Evolutionary conservation across 768 basidiomycete genomes (phyloP).

Genomic region (Lactarius psammicola): DNA sequence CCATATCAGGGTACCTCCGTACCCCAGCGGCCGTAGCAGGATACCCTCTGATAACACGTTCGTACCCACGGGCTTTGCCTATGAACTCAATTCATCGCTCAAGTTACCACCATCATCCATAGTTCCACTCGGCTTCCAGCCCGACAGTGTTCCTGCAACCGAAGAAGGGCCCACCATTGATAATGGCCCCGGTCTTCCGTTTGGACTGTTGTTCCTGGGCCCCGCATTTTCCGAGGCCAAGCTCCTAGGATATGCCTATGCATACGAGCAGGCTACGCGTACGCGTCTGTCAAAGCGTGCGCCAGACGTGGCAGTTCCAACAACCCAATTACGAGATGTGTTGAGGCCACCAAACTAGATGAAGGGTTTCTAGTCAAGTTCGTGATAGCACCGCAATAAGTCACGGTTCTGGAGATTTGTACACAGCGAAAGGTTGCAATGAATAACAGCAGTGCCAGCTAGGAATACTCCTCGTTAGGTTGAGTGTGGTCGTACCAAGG

Average conservation of each 20-base stretch:
- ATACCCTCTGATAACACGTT: slow-evolving; percentile 39
- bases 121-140: slow-evolving; percentile 40
- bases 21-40: slow-evolving; percentile 37
- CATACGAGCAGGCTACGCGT: slow-evolving; percentile 57
- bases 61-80: background rate
- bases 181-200: slow-evolving; percentile 36
- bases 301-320: slow-evolving; percentile 53
- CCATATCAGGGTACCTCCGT: slow-evolving; percentile 12
- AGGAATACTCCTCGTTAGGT: background rate
- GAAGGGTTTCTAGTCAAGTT: background rate
- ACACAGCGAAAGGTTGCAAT: background rate
- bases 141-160: slow-evolving; percentile 32
- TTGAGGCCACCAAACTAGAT: slow-evolving; percentile 23
- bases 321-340: slow-evolving; percentile 47
- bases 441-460: background rate
- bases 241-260: slow-evolving; percentile 45
- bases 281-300: slow-evolving; percentile 50
- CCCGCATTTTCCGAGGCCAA: slow-evolving; percentile 46
- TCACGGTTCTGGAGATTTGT: background rate
- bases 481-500: no score
- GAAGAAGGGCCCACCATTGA: slow-evolving; percentile 36
- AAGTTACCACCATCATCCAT: background rate
- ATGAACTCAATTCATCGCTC: background rate
- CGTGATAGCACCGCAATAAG: background rate
- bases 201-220: slow-evolving; percentile 45